Base-by-base conservation (phyloP, 176 grass and related monocot species). In the Rhynchospora pubera region DNA sequence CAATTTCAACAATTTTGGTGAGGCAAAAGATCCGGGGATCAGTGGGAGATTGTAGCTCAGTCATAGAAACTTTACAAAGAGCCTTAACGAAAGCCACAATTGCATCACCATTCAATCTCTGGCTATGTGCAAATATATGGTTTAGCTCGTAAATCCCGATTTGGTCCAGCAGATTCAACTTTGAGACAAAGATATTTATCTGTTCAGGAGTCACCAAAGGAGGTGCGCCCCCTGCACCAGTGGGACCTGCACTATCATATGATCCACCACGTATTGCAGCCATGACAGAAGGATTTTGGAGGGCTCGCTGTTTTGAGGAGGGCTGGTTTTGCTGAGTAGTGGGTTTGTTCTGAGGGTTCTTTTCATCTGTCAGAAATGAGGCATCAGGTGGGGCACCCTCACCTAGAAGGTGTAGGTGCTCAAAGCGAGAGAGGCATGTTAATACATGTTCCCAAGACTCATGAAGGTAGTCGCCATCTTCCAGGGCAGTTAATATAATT, bases 21-120 rank as follows among this genome's bases (percentile, higher is more conserved):
- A 98, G 96, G 79, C 96, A 94, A 88, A 98, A 98, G 84, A 98
- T 94, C 39, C 91, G 90, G 79, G 96, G 96, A 90, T 98, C 87
- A 68, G 85, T 87, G 23, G 79, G 91, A 85, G 96, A 94, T 83
- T 98, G 92, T 79, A 98, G 84, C 79, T 98, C 96, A 19, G 91
- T 86, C 73, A 98, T 93, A 52, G 96, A 93, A 72, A 98, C 96
- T 85, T 98, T 98, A 86, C 96, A 98, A 87, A 95, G 92, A 75
- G 96, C 92, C 68, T 91, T 94, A 65, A 98, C 92, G 91, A 98
- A 98, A 91, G 96, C 87, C 78, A 98, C 92, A 86, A 98, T 98
- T 46, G 96, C 96, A 62, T 98, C 92, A 81, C 96, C 84, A 77
- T 98, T 95, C 87, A 98, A 94, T 85, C 92, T 94, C 74, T 95